phyloP scores from a whole-genome alignment of 1,139 yeast genomes.

The Candida gigantensis region DNA sequence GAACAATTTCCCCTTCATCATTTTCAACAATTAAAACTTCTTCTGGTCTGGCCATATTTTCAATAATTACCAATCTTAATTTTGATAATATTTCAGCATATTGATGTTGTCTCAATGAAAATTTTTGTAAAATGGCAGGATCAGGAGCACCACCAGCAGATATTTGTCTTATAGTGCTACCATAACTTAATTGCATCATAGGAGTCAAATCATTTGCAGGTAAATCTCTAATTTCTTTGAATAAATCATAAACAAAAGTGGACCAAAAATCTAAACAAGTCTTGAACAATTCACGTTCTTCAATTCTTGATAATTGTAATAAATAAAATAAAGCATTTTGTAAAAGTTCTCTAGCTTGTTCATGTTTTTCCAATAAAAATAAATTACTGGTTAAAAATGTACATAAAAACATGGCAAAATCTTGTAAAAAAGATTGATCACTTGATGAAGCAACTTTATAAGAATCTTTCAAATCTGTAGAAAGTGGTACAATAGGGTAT shows the following conservation, averaged over 20 bases:
- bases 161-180: conserved; percentile 45
- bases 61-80: conserved; percentile 87
- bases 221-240: conserved; percentile 79
- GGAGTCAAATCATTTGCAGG: conserved; percentile 76
- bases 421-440: conserved; percentile 94
- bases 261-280: conserved; percentile 96
- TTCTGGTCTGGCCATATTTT: conserved; percentile 97
- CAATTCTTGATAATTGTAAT: conserved; percentile 83
- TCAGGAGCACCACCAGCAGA: conserved; percentile 81
- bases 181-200: conserved; percentile 67
- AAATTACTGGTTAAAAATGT: conserved; percentile 82
- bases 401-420: conserved; percentile 89
- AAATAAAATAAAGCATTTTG: conserved; percentile 77
- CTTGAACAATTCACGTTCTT: conserved; percentile 93
- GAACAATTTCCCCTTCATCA: conserved; percentile 98
- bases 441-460: conserved; percentile 75
- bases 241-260: conserved; percentile 74
- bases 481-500: conserved; percentile 68
- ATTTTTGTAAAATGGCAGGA: conserved; percentile 72
- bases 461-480: conserved; percentile 69
- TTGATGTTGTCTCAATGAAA: conserved; percentile 83
- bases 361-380: conserved; percentile 66
- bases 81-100: conserved; percentile 75
- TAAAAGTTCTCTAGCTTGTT: conserved; percentile 57
- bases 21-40: conserved; percentile 95